Base-by-base conservation (phyloP, 768 basidiomycete genomes). In the Rhizopogon salebrosus region DNA sequence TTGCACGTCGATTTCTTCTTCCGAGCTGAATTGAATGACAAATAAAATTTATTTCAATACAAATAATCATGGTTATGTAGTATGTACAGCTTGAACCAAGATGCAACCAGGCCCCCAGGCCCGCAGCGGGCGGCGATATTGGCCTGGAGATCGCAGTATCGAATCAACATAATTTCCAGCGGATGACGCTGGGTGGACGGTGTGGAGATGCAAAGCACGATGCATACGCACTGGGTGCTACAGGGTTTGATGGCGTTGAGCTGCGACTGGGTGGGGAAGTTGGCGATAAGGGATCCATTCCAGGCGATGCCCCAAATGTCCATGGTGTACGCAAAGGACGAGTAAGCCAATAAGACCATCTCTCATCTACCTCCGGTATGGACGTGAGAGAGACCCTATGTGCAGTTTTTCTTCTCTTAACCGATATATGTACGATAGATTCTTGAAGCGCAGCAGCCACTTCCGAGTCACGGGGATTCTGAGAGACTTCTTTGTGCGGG, bases 331-430 rank as follows among this genome's bases (percentile, higher is more conserved):
- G 40, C 42, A 54, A 35, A 16, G 52, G 26, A 8, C 54, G 52
- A 14, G 54, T 41, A 26, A 56, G 35, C 54, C 54, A 56, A 22
- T 6, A 43, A 24, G 54, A 13, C 24, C 26, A 26, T 31, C 42
- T 13, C 11, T 40, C 34, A 1, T 24, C 13, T 3, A 9, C 26
- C 8, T 37, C 26, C 16, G 41, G 42, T 20, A 51, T 37, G 48
- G 48, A 34, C 7, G 48, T n/a, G 18, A 39, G 13, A 31, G 35
- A 20, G 14, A 24, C 6, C 8, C n/a, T 18, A 31, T 26, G 20
- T 27, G 27, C 7, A 22, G 5, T 23, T 18, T 14, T 7, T n/a
- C 13, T 29, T 31, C 14, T 4, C 14, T 34, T 34, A 8, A 46
- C n/a, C 20, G 20, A 24, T 45, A 22, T 18, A 43, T 14, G 34